These are phyloP conservation scores for Trichoderma koningiopsis DNA, from an alignment of 2,329 filamentous ascomycete genomes.

Conservation along the genomic window DNA sequence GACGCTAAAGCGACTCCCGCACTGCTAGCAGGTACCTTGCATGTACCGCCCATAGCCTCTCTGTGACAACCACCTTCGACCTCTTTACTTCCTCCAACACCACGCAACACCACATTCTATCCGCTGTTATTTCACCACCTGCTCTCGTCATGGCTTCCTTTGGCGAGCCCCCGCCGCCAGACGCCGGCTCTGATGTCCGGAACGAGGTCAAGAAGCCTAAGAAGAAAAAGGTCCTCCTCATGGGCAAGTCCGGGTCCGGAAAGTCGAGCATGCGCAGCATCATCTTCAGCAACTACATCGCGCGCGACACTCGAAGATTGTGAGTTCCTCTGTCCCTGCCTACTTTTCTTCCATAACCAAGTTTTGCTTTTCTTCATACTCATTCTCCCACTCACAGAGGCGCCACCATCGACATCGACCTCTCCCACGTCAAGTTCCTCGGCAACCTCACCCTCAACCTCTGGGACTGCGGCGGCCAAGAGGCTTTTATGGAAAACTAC, in stretches of 20 bases:
- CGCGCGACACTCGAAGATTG: slow-evolving; percentile 88
- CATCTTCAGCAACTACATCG: slow-evolving; percentile 98
- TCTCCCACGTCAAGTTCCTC: slow-evolving; percentile 98
- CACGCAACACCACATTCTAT: not conserved
- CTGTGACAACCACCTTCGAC: not conserved
- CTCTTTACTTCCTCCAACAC: not conserved
- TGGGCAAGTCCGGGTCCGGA: slow-evolving; percentile 96
- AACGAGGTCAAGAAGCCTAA: slow-evolving; percentile 67
- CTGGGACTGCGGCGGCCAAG: slow-evolving; percentile 98
- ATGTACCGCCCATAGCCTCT: slow-evolving; percentile 3
- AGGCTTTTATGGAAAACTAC: slow-evolving; percentile 98
- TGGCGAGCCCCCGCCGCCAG: slow-evolving; percentile 37
- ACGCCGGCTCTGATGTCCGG: slow-evolving; percentile 41
- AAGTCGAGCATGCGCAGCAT: slow-evolving; percentile 99
- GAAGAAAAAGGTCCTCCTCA: slow-evolving; percentile 84
- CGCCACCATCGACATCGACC: slow-evolving; percentile 96
- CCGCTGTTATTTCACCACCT: not conserved
- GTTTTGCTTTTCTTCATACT: not conserved
- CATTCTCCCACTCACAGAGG: slow-evolving; percentile 51
- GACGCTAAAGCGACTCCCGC: not conserved
- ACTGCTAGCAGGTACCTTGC: slow-evolving; percentile 13
- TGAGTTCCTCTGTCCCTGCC: slow-evolving; percentile 38
- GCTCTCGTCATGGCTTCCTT: slow-evolving; percentile 38
- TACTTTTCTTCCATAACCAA: not conserved
- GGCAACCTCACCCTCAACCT: slow-evolving; percentile 96